Conservation (phyloP, 2,329 filamentous ascomycete species). For the Fusarium anthophilum region DNA sequence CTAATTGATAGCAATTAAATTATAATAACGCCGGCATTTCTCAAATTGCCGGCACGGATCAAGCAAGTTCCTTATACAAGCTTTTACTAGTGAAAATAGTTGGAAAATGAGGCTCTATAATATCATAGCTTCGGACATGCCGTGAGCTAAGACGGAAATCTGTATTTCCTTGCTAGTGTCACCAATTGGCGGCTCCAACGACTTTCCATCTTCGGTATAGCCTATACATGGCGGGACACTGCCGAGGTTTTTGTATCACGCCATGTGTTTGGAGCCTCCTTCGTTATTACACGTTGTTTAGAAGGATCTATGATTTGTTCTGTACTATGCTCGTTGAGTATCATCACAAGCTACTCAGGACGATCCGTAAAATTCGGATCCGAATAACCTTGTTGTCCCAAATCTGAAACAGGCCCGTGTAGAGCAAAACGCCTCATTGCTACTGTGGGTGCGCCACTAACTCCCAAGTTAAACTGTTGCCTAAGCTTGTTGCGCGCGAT, state of each 20-base stretch:
- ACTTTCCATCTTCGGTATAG: not conserved
- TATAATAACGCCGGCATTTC: not conserved
- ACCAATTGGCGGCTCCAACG: not conserved
- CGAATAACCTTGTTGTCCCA: not conserved
- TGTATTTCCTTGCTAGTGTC: not conserved
- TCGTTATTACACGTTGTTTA: not conserved
- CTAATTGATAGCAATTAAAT: fast-evolving
- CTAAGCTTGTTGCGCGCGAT: not conserved
- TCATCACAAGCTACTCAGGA: not conserved
- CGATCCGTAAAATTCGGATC: not conserved
- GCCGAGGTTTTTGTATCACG: not conserved
- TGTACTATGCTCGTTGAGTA: too few species aligned
- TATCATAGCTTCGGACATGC: not conserved
- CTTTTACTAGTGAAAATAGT: not conserved
- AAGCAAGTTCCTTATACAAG: not conserved
- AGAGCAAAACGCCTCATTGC: not conserved
- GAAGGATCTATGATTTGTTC: too few species aligned
- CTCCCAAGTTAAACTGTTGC: not conserved
- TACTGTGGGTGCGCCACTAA: not conserved
- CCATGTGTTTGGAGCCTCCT: not conserved
- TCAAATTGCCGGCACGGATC: too few species aligned
- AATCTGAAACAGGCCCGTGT: not conserved
- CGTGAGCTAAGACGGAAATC: not conserved
- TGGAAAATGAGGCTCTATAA: not conserved
- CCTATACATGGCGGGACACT: not conserved